Evolutionary conservation across 495 filamentous ascomycete genomes (phyloP), one percentile per base, ranked within the genome.

Genomic region (Aspergillus wentii): DNA sequence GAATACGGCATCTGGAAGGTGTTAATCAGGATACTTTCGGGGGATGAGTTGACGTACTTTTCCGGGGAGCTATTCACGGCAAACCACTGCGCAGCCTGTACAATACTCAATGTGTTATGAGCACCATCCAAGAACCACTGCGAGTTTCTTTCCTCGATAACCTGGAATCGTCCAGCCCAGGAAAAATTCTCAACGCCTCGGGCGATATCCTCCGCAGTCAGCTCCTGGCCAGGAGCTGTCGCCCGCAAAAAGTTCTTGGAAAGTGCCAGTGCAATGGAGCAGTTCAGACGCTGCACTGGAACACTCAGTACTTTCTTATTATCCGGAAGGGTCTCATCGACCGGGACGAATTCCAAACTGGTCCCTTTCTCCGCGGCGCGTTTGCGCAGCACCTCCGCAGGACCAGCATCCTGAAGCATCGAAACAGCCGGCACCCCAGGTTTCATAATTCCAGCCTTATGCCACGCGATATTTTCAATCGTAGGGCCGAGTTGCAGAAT

Each of bases 391-490:
- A 92, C 82, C 21, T 64, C 54, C 16, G 74, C 51, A 1, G 81
- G 81, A 2, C 46, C 59, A 2, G 66, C 52, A 0, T 69, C 63
- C 56, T 94, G 87, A 10, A 64, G 66, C 1, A 83, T 71, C 0
- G 83, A 85, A 36, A 92, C 85, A 3, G 82, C 84, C 2, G 74
- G 69, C 8, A 66, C 63, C 0, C 74, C 79, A 5, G 46, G 10
- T 52, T 92, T 95, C 66, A 94, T 80, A 28, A 94, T 85, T 5
- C 89, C 89, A 0, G 78, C 76, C 55, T 95, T 94, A 51, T 94
- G 87, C 89, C 88, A 94, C 4, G 88, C 86, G 42, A 95, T 92
- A 48, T 83, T 72, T 21, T 85, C 78, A 18, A 92, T 71, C 0
- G 86, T 86, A 9, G 74, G 52, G 5, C 89, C 89, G 14, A 95